Percentiles rank a stretch among this genome's conserved stretches.
Conservation (phyloP, 2,329 filamentous ascomycete species). For the Mycosphaerella sp. region DNA sequence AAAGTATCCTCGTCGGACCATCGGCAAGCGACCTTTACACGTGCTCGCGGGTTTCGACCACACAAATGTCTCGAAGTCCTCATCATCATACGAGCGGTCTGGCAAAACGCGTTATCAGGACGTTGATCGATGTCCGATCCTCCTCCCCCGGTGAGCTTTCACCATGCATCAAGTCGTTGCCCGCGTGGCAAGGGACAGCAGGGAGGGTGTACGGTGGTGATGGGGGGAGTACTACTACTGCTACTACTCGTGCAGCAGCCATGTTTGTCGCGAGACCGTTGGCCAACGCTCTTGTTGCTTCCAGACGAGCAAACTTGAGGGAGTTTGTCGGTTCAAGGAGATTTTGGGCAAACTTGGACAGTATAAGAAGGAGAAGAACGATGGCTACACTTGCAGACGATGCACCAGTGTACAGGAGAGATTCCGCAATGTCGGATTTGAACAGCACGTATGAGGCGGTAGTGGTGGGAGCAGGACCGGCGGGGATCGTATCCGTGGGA, state of each 20-base stretch:
- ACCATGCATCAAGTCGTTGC: neutral
- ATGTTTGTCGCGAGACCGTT: constrained; percentile 2
- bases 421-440: constrained; percentile 13
- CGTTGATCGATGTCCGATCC: neutral
- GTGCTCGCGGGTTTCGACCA: neutral
- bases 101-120: constrained; percentile 1
- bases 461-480: constrained; percentile 54
- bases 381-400: constrained; percentile 8
- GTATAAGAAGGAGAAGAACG: neutral
- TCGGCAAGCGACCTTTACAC: too few species aligned
- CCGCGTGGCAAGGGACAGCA: neutral
- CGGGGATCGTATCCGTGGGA: constrained; percentile 55
- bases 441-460: constrained; percentile 43
- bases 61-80: constrained; percentile 5
- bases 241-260: too few species aligned
- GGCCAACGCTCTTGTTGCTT: neutral
- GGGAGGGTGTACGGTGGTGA: constrained; percentile 1
- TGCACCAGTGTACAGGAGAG: constrained; percentile 9
- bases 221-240: too few species aligned
- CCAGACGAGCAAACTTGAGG: neutral
- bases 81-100: neutral
- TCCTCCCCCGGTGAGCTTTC: neutral
- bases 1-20: neutral
- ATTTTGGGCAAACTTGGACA: neutral
- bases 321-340: neutral